Percentiles rank a stretch among this genome's conserved stretches.
These are phyloP conservation scores for Carpinus viminea DNA, from an alignment of 306 rosid species.

Conservation along the genomic window DNA sequence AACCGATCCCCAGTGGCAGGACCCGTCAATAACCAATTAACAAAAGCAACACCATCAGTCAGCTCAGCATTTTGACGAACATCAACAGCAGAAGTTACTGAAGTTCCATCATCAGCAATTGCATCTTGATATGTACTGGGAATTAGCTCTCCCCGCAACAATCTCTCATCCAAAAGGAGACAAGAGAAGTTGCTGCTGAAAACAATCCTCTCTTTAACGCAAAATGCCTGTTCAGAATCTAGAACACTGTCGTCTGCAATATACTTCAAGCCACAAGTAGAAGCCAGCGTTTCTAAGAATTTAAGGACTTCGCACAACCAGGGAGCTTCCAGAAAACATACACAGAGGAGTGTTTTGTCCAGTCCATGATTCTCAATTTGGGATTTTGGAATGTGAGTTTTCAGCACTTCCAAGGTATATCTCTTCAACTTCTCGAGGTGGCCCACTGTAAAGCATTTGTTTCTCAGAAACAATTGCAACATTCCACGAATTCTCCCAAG, in stretches of 20 bases:
- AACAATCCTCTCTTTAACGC: not conserved
- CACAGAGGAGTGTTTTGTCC: not conserved
- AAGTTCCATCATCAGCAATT: not conserved
- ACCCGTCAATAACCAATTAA: not conserved
- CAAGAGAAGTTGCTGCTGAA: not conserved
- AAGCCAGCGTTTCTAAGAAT: not conserved
- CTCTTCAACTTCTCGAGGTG: not conserved
- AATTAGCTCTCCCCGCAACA: not conserved
- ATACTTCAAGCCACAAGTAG: not conserved
- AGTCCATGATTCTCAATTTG: not conserved
- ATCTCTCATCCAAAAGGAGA: not conserved
- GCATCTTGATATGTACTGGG: no score
- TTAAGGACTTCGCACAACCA: not conserved
- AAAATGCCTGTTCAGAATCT: not conserved
- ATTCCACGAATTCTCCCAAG: not conserved
- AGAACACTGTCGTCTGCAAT: not conserved
- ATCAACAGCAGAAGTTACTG: not conserved
- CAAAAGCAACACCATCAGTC: not conserved
- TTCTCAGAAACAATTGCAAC: not conserved
- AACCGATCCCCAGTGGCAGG: not conserved
- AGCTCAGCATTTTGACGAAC: not conserved
- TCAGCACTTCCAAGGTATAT: not conserved
- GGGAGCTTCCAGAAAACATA: not conserved
- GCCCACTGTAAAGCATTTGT: not conserved
- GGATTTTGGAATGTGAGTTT: not conserved